Evolutionary conservation across 1,284 basidiomycete species (phyloP).

Genomic region (Pyrrhoderma lamaoense): DNA sequence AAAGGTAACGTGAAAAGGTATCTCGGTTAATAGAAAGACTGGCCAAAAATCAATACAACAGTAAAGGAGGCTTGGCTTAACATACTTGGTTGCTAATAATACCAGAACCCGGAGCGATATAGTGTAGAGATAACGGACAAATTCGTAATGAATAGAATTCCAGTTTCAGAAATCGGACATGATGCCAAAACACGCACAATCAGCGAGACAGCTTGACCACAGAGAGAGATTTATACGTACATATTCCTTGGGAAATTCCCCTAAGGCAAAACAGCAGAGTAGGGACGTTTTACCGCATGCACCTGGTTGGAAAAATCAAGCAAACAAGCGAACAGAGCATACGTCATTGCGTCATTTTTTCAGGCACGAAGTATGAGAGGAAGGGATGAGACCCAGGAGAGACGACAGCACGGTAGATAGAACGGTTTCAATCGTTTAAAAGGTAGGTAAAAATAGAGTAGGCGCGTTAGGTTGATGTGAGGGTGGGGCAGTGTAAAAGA

Average conservation of each 20-base stretch:
- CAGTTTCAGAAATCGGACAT: too few relatives aligned
- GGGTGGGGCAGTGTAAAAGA: not conserved
- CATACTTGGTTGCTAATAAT: conserved; percentile 15
- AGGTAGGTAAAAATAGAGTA: not conserved
- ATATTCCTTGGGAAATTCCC: conserved; percentile 96
- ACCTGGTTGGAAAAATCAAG: conserved; percentile 36
- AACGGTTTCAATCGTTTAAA: not conserved
- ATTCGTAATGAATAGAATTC: too few relatives aligned
- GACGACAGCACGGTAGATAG: not conserved
- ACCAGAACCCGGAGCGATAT: too few relatives aligned
- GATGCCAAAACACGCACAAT: too few relatives aligned
- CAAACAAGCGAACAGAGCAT: conserved; percentile 1
- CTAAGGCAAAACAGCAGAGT: conserved; percentile 86
- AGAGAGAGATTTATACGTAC: conserved; percentile 39
- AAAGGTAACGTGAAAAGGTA: not conserved
- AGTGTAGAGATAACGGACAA: not conserved
- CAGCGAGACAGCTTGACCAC: too few relatives aligned
- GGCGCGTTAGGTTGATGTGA: not conserved
- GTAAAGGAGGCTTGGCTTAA: not conserved
- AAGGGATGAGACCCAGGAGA: not conserved
- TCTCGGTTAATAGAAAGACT: not conserved
- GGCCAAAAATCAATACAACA: not conserved
- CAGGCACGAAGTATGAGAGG: conserved; percentile 5
- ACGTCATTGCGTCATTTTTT: conserved; percentile 7
- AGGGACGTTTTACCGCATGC: conserved; percentile 83